Conservation (phyloP, 2,329 filamentous ascomycete genomes). For the Elsinoe perseae region DNA sequence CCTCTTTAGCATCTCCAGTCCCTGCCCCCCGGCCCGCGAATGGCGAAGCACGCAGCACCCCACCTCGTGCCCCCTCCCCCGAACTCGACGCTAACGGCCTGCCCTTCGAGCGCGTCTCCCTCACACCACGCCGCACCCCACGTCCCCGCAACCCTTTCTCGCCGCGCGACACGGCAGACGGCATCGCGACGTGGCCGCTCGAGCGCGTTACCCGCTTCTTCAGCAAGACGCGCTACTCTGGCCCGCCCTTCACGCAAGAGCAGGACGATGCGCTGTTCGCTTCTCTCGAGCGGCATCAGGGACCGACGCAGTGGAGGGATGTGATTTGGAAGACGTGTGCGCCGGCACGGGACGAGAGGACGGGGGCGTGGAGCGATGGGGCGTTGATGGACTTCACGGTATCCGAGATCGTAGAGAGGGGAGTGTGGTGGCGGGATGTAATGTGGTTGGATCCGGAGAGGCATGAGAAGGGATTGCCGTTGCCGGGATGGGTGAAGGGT, state of each 20-base stretch:
- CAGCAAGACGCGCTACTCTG: background rate
- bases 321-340: conserved; percentile 6
- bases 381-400: background rate
- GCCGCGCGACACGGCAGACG: background rate
- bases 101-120: conserved; percentile 33
- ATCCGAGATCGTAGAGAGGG: conserved; percentile 1
- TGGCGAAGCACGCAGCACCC: background rate
- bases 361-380: background rate
- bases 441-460: conserved; percentile 1
- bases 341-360: background rate
- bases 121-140: conserved; percentile 28
- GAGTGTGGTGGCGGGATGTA: conserved; percentile 8
- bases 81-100: conserved; percentile 34
- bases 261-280: conserved; percentile 28
- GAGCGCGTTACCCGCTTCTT: background rate
- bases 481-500: conserved; percentile 4
- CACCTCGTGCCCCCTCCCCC: conserved; percentile 17
- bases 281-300: background rate
- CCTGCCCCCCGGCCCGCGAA: background rate
- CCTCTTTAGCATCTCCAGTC: background rate
- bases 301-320: background rate
- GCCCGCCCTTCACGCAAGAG: conserved; percentile 27
- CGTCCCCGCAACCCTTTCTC: conserved; percentile 18
- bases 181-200: background rate
- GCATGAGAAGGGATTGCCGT: background rate